Base-by-base conservation (phyloP, 352 stramenopile genomes). In the Globisporangium emineosum region DNA sequence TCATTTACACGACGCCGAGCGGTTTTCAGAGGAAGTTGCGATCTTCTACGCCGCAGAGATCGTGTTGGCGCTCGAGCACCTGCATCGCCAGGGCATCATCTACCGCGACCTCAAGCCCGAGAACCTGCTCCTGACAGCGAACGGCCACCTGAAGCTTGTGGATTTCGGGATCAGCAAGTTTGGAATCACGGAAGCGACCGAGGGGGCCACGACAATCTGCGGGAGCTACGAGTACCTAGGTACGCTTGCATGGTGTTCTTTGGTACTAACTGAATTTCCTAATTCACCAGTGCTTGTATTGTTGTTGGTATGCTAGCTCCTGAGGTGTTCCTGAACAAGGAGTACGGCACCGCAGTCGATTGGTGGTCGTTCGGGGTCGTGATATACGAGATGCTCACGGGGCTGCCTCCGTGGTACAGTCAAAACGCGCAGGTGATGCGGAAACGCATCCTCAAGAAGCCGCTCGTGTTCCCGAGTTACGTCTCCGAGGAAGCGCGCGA, bases 161-260 rank as follows among this genome's bases (percentile, higher is more conserved):
- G 86, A 94, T 65, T 94, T 94, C 72, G 86, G 86, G 5, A 73
- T 94, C 51, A 89, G 84, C 68, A 94, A 92, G 67, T 92, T 92
- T 61, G 84, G 84, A 15, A 86, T 92, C 66, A 87, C 81, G 3
- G 82, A 89, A 53, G 49, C 85, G 17, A 91, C 80, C 3, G 43
- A 58, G 0, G 85, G 84, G 6, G 84, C 85, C 4, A 85, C 67
- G 27, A 89, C 83, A 0, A 73, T 89, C 40, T 94, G 85, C 42
- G 85, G 85, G 12, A 94, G 83, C 71, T 91, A 88, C 63, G 85
- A 94, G 57, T 94, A 94, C 65, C 62, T 91, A 42, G 80, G 91
- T 91, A 60, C 19, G 33, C 10, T 45, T 21, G 23, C 10, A 3
- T 19, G 7, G 8, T 79, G 56, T 56, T 60, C 21, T 33, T 29